phyloP scores from a whole-genome alignment of 1,284 basidiomycete species.

The Rhodotorula sp. region DNA sequence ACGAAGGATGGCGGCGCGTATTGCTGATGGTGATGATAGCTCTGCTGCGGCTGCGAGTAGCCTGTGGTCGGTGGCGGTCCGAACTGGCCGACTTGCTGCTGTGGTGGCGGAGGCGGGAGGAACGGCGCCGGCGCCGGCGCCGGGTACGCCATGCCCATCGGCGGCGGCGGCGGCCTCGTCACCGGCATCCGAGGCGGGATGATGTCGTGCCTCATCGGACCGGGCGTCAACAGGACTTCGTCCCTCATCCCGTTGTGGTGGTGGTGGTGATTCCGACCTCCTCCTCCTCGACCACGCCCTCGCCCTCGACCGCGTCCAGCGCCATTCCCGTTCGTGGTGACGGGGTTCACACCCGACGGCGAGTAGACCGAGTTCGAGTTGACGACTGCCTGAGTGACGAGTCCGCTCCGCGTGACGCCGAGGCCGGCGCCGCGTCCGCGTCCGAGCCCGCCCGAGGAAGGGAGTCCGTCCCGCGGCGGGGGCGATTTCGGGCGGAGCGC shows the following conservation, averaged over 20 bases:
- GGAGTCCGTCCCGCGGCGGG: constrained; percentile 46
- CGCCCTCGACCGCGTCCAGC: neutral
- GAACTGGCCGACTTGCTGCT: neutral
- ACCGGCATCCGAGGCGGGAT: constrained; percentile 1
- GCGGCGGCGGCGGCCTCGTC: constrained; percentile 1
- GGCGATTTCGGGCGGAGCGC: constrained; percentile 83
- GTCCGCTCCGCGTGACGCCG: constrained; percentile 37
- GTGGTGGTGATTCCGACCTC: neutral
- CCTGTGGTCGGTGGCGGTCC: neutral
- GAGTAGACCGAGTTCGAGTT: neutral
- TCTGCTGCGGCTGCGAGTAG: neutral
- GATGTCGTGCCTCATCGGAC: neutral
- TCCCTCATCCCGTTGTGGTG: neutral
- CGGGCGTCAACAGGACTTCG: neutral
- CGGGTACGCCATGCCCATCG: constrained; percentile 10
- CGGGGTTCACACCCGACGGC: too few relatives aligned
- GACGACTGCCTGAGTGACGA: neutral
- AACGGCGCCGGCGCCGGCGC: neutral
- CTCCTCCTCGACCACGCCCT: neutral
- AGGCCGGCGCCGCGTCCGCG: constrained; percentile 45
- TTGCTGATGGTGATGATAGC: neutral
- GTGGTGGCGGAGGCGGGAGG: neutral
- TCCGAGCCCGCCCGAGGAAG: constrained; percentile 47
- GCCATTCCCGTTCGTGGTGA: neutral
- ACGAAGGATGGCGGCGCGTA: neutral